Conservation (phyloP, 805 yeast species). For the Sungouiozyma intestinalis region DNA sequence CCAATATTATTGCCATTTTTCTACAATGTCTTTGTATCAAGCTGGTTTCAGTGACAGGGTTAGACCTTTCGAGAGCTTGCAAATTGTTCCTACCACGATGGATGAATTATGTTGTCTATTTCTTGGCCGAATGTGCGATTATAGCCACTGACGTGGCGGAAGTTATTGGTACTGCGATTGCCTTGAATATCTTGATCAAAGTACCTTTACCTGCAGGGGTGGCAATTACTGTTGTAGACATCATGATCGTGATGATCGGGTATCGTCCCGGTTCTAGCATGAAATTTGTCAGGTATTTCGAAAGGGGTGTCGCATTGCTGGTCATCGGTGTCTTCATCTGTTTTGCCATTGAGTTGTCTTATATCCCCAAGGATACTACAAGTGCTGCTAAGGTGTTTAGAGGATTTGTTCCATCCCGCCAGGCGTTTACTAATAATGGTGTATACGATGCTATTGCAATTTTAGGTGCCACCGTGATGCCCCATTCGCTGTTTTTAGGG, state of each 20-base stretch:
- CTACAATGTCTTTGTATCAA: constrained; percentile 77
- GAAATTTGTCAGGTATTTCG: constrained; percentile 63
- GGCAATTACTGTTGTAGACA: constrained; percentile 68
- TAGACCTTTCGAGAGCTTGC: constrained; percentile 81
- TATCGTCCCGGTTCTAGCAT: constrained; percentile 69
- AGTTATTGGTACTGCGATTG: constrained; percentile 87
- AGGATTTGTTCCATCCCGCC: constrained; percentile 57
- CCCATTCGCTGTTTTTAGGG: constrained; percentile 78
- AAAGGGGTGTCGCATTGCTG: constrained; percentile 57
- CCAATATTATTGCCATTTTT: constrained; percentile 78
- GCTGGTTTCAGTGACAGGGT: constrained; percentile 81
- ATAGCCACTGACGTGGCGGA: constrained; percentile 91
- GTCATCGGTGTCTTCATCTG: constrained; percentile 72
- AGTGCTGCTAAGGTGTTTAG: constrained; percentile 43
- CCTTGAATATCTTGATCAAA: constrained; percentile 62
- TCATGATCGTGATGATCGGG: constrained; percentile 66
- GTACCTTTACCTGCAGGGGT: constrained; percentile 76
- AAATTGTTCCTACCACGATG: constrained; percentile 56
- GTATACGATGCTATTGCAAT: constrained; percentile 69
- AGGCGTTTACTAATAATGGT: constrained; percentile 48
- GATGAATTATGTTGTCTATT: constrained; percentile 53
- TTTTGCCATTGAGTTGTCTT: constrained; percentile 61
- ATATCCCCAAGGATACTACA: constrained; percentile 33
- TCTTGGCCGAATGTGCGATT: constrained; percentile 80
- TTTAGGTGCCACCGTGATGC: constrained; percentile 92